Evolutionary conservation across 129 eudicot genomes (phyloP).

Genomic region (Lactuca saligna): DNA sequence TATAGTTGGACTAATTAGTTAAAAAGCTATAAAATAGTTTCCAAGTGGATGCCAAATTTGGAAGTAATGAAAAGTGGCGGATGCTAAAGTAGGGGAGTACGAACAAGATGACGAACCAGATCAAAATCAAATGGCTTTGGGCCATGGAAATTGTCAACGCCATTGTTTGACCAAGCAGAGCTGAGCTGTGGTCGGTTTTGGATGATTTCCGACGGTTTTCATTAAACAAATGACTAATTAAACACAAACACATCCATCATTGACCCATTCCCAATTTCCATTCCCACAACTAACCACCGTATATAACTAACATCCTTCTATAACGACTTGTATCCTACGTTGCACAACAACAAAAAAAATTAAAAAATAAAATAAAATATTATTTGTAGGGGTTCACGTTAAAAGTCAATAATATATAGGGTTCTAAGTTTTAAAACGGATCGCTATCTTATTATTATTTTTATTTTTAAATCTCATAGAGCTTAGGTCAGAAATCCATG

Average conservation of each 20-base stretch:
- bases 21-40: no score
- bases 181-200: slow-evolving; percentile 18
- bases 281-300: slow-evolving; percentile 23
- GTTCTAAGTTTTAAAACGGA: no score
- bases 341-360: neutral
- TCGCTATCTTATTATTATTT: no score
- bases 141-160: slow-evolving; percentile 37
- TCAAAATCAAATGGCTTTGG: slow-evolving; percentile 26
- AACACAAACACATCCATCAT: neutral
- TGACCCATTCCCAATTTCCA: slow-evolving; percentile 28
- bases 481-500: no score
- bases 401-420: no score
- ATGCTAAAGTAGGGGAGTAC: neutral
- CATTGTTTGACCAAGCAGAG: slow-evolving; percentile 27
- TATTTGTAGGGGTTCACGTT: neutral
- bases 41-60: slow-evolving; percentile 19
- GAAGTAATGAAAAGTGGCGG: slow-evolving; percentile 14
- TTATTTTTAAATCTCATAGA: no score
- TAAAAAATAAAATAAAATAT: neutral
- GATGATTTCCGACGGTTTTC: slow-evolving; percentile 24
- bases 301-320: slow-evolving; percentile 10
- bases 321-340: neutral
- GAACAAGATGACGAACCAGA: slow-evolving; percentile 25
- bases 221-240: slow-evolving; percentile 8
- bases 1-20: neutral